A percentile compares a stretch with the other conserved stretches of the same genome.
Conservation (phyloP, 352 stramenopile species). For the Phytophthora meadii region DNA sequence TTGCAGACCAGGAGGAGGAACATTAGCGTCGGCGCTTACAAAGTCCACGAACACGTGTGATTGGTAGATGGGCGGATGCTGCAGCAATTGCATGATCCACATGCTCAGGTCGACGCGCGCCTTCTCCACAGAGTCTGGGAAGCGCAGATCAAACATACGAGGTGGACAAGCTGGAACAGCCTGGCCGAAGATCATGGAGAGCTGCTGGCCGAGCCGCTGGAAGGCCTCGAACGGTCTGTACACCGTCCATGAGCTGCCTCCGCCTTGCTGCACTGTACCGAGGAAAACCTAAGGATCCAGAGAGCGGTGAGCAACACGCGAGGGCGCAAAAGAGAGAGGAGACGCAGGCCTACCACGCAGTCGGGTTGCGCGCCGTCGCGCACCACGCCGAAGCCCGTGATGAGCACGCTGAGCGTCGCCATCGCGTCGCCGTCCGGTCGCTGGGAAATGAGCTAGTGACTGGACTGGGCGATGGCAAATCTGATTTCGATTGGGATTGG, state of each 20-base stretch:
- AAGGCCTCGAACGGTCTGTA: constrained; percentile 82
- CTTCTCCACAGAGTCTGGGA: constrained; percentile 76
- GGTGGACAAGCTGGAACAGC: constrained; percentile 64
- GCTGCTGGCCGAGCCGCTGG: constrained; percentile 73
- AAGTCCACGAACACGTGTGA: constrained; percentile 88
- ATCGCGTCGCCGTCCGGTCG: constrained; percentile 25
- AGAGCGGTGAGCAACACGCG: constrained; percentile 8
- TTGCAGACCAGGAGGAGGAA: constrained; percentile 61
- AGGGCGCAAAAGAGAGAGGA: constrained; percentile 1
- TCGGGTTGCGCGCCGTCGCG: constrained; percentile 59
- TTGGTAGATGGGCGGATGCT: constrained; percentile 82
- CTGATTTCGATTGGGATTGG: constrained; percentile 16
- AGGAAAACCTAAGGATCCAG: constrained; percentile 64
- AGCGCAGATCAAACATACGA: constrained; percentile 64
- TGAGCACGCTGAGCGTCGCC: constrained; percentile 73
- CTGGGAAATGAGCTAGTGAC: constrained; percentile 29
- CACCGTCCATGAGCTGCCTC: constrained; percentile 70
- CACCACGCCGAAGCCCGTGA: constrained; percentile 79
- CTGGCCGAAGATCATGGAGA: constrained; percentile 76
- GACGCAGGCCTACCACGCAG: constrained; percentile 44
- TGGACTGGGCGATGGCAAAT: constrained; percentile 10
- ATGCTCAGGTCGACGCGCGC: constrained; percentile 74
- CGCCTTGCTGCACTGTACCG: constrained; percentile 77
- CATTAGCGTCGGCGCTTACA: constrained; percentile 80
- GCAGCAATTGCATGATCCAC: constrained; percentile 85